Conservation (phyloP, 257 asterid genomes). For the Solanum peruvianum region DNA sequence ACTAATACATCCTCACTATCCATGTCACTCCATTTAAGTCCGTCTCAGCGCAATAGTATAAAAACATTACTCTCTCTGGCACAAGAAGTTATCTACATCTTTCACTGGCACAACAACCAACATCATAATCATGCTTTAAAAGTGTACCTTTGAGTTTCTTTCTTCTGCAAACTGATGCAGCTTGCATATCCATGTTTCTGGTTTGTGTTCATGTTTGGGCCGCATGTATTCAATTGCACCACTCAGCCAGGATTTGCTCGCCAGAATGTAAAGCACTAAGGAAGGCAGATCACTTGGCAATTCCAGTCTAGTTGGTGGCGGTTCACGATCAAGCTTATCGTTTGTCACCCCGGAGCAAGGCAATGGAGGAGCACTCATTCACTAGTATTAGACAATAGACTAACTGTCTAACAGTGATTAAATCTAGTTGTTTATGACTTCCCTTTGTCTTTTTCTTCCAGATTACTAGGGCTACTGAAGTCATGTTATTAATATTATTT, state of each 20-base stretch:
- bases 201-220: slow-evolving; percentile 21
- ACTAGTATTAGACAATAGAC: not conserved
- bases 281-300: not conserved
- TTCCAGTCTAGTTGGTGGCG: not conserved
- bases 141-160: slow-evolving; percentile 7
- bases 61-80: not conserved
- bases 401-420: not conserved
- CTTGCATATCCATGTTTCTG: slow-evolving; percentile 27
- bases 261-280: slow-evolving; percentile 24
- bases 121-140: not conserved
- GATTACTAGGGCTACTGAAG: not conserved
- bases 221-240: slow-evolving; percentile 9
- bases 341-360: not conserved
- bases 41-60: not conserved
- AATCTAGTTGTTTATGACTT: not conserved
- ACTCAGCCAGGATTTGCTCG: slow-evolving; percentile 59
- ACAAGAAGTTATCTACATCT: not conserved
- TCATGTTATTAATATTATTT: not conserved
- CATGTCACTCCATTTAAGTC: not conserved
- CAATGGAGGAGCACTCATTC: not conserved
- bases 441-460: not conserved
- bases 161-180: slow-evolving; percentile 26
- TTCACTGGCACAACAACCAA: not conserved
- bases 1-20: not conserved
- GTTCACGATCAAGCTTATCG: not conserved